Percentiles rank a stretch among this genome's conserved stretches.
These are phyloP conservation scores for Nemania sp. DNA, from an alignment of 2,329 filamentous ascomycete genomes.

Conservation along the genomic window DNA sequence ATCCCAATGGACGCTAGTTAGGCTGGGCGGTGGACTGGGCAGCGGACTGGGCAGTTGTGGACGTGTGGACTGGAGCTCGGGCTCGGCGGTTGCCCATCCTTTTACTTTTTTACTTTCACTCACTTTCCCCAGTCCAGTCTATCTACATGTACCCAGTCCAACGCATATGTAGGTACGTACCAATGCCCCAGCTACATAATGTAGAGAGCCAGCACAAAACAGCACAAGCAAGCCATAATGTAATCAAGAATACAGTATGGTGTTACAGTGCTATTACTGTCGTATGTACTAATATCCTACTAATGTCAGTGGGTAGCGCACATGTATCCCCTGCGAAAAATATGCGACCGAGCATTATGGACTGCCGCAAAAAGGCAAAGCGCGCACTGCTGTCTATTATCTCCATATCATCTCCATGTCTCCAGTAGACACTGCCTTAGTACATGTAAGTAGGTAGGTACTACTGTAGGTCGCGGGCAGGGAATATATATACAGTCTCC, in stretches of 20 bases:
- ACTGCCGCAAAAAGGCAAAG: constrained; percentile 29
- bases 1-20: constrained; percentile 1
- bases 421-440: background rate
- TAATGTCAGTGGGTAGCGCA: background rate
- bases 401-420: no score
- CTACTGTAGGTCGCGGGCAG: background rate
- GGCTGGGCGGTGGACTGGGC: constrained; percentile 9
- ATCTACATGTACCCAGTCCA: no score
- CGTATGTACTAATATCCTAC: background rate
- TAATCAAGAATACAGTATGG: background rate
- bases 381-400: constrained; percentile 1
- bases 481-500: constrained; percentile 10
- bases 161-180: background rate
- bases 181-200: no score
- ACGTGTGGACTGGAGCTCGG: constrained; percentile 9
- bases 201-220: background rate
- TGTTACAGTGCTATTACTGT: background rate
- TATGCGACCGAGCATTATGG: constrained; percentile 17
- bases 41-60: constrained; percentile 12
- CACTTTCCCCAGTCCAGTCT: background rate
- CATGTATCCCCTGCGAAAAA: constrained; percentile 8
- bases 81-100: constrained; percentile 6
- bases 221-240: constrained; percentile 1
- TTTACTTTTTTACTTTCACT: no score
- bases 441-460: background rate